A percentile compares a stretch with the other conserved stretches of the same genome.
phyloP scores from a whole-genome alignment of 805 yeast genomes.

The Blastobotrys robertii region DNA sequence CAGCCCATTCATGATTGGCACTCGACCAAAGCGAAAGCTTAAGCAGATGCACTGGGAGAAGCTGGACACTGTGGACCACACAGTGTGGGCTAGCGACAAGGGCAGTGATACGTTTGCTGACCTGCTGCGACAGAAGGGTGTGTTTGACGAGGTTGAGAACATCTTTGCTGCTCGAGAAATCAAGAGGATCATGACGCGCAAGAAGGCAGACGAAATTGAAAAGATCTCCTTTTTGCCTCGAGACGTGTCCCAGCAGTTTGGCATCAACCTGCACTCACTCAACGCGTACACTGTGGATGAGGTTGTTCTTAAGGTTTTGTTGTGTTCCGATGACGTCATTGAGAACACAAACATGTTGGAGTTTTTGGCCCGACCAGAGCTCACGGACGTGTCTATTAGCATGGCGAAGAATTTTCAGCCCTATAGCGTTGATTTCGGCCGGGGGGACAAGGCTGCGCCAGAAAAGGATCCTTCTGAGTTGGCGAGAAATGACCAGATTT shows the following conservation, averaged over 20 bases:
- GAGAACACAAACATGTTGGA: slow-evolving; percentile 69
- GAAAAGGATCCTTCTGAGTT: slow-evolving; percentile 67
- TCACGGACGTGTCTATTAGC: slow-evolving; percentile 65
- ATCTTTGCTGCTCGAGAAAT: slow-evolving; percentile 77
- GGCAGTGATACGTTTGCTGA: slow-evolving; percentile 39
- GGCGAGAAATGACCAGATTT: slow-evolving; percentile 80
- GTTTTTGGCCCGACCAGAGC: slow-evolving; percentile 65
- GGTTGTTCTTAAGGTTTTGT: slow-evolving; percentile 59
- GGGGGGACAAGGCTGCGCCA: slow-evolving; percentile 33
- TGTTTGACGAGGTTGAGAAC: slow-evolving; percentile 72
- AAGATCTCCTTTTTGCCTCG: slow-evolving; percentile 66
- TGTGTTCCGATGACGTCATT: slow-evolving; percentile 65
- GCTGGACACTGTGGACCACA: slow-evolving; percentile 69
- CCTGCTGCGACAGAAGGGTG: slow-evolving; percentile 63
- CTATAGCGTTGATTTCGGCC: slow-evolving; percentile 64
- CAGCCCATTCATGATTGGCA: slow-evolving; percentile 10
- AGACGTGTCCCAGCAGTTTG: slow-evolving; percentile 89
- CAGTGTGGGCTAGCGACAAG: slow-evolving; percentile 58
- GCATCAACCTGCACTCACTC: slow-evolving; percentile 80
- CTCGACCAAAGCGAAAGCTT: slow-evolving; percentile 61
- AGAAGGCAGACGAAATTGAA: slow-evolving; percentile 38
- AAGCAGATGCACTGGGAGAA: slow-evolving; percentile 98
- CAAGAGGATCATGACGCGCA: slow-evolving; percentile 36
- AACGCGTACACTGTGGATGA: slow-evolving; percentile 51
- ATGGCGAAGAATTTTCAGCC: slow-evolving; percentile 68